These are phyloP conservation scores for Periconia digitata DNA, from an alignment of 2,329 filamentous ascomycete species.

Conservation along the genomic window DNA sequence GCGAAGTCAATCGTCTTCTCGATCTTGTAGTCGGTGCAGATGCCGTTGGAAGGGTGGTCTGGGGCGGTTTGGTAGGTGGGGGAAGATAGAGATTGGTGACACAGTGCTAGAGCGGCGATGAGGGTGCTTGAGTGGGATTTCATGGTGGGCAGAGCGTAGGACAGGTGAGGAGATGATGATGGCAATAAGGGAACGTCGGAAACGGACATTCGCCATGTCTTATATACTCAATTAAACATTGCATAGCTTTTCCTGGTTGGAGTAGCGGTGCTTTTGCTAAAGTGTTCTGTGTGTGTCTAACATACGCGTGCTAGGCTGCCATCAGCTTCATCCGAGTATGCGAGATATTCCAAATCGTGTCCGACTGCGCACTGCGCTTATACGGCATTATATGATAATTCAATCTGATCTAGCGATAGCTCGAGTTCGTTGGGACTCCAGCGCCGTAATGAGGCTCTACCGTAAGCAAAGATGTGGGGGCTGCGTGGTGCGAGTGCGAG, in stretches of 20 bases:
- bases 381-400: neutral
- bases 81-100: neutral
- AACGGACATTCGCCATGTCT: too few relatives aligned
- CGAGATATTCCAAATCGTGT: neutral
- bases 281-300: too few relatives aligned
- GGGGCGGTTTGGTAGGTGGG: neutral
- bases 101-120: neutral
- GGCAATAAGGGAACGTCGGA: neutral
- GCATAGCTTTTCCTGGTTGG: neutral
- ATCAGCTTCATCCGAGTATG: neutral
- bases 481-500: neutral
- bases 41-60: conserved; percentile 1
- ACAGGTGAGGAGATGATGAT: neutral
- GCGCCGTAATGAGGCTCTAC: neutral
- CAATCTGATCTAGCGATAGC: too few relatives aligned
- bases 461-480: neutral
- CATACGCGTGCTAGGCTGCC: too few relatives aligned
- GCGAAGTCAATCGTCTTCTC: neutral
- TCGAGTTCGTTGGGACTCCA: too few relatives aligned
- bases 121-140: neutral
- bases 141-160: neutral
- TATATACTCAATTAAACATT: neutral
- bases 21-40: conserved; percentile 1
- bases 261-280: too few relatives aligned
- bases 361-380: neutral